Percentiles rank a stretch among this genome's conserved stretches.
phyloP scores from a whole-genome alignment of 495 filamentous ascomycete species.

The Lepraria neglecta region DNA sequence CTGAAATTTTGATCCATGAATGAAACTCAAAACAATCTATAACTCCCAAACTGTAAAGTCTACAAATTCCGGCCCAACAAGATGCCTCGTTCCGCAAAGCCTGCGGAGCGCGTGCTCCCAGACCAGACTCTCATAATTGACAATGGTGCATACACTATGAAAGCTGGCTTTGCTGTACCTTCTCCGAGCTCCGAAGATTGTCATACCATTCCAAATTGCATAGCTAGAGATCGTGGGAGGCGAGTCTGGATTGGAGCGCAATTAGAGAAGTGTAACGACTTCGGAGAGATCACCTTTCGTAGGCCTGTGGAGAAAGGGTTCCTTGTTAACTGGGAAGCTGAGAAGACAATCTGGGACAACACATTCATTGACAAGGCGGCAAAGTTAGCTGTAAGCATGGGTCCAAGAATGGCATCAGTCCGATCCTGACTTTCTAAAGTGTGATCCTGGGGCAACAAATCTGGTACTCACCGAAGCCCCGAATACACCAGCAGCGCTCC shows the following conservation, averaged over 20 bases:
- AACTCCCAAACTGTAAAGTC: not conserved
- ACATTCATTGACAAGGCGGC: conserved; percentile 69
- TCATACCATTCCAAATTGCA: conserved; percentile 74
- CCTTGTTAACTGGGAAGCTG: conserved; percentile 91
- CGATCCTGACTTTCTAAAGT: conserved; percentile 31
- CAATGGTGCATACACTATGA: conserved; percentile 90
- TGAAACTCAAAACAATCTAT: no score
- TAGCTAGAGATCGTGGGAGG: conserved; percentile 75
- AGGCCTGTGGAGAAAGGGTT: conserved; percentile 94
- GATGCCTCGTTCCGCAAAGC: conserved; percentile 33
- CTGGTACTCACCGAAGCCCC: conserved; percentile 84
- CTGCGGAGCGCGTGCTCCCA: conserved; percentile 40
- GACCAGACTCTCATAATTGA: conserved; percentile 78
- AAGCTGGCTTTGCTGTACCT: conserved; percentile 71
- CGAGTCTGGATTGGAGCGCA: conserved; percentile 74
- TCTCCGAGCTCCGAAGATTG: conserved; percentile 46
- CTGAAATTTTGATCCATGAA: no score
- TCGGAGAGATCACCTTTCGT: conserved; percentile 80
- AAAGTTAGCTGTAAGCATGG: conserved; percentile 26
- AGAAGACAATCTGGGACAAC: conserved; percentile 94
- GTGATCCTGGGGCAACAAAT: conserved; percentile 73
- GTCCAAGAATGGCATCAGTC: no score
- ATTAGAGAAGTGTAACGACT: conserved; percentile 74
- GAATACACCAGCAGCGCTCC: conserved; percentile 73
- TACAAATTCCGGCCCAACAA: not conserved